Evolutionary conservation across 2,329 filamentous ascomycete species (phyloP).

Genomic region (Cercospora nicotianae): DNA sequence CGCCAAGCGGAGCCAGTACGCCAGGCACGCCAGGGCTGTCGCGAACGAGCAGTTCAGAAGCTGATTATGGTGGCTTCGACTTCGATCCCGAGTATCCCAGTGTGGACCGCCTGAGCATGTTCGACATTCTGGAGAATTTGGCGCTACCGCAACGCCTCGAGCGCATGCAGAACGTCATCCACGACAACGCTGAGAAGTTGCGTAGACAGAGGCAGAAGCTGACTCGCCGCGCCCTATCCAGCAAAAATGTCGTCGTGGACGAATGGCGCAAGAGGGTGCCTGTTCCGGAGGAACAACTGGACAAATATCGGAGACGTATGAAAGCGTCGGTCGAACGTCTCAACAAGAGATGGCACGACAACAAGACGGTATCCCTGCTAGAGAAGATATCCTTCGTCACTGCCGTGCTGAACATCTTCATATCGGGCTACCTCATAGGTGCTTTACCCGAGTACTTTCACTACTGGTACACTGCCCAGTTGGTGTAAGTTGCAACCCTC

Average conservation of each 20-base stretch:
- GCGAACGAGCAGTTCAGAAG: slow-evolving; percentile 77
- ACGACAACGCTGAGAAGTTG: slow-evolving; percentile 80
- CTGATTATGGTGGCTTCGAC: slow-evolving; percentile 72
- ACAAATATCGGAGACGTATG: slow-evolving; percentile 87
- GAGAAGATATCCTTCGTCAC: slow-evolving; percentile 97
- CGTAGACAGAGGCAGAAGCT: slow-evolving; percentile 78
- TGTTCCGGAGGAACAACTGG: slow-evolving; percentile 80
- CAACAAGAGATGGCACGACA: slow-evolving; percentile 82
- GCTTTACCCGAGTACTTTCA: slow-evolving; percentile 84
- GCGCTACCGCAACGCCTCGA: slow-evolving; percentile 87
- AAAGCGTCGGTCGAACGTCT: slow-evolving; percentile 84
- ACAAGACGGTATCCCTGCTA: slow-evolving; percentile 79
- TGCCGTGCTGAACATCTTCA: slow-evolving; percentile 94
- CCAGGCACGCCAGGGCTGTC: slow-evolving; percentile 59
- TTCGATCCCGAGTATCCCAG: slow-evolving; percentile 83
- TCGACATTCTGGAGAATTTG: slow-evolving; percentile 92
- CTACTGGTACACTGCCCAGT: slow-evolving; percentile 68
- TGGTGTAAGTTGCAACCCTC: slow-evolving; percentile 30
- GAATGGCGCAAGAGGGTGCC: slow-evolving; percentile 87
- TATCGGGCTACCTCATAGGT: slow-evolving; percentile 91
- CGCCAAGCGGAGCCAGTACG: slow-evolving; percentile 35
- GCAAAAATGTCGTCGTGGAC: slow-evolving; percentile 86
- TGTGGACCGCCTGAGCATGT: slow-evolving; percentile 82
- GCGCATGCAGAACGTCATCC: slow-evolving; percentile 80
- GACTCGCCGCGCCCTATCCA: slow-evolving; percentile 71